Base-by-base conservation (phyloP, 495 filamentous ascomycete species). In the Hypoxylon fragiforme region DNA sequence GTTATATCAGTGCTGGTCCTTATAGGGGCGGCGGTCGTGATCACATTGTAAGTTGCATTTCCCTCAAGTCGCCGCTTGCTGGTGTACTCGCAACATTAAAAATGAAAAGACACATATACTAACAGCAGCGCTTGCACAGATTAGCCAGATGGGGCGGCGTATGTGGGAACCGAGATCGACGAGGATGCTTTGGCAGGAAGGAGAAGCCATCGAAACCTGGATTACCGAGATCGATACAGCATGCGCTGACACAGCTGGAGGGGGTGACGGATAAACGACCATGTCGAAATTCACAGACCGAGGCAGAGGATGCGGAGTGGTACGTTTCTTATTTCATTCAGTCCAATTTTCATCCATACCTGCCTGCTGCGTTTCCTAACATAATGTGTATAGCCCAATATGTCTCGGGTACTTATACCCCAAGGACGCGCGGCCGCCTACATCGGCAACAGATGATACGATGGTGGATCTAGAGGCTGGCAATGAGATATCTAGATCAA, bases 381-480 rank as follows among this genome's bases (percentile, higher is more conserved):
- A 18, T n/a, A 3, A 18, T 1, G 11, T n/a, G n/a, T n/a, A 15
- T 14, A 63, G 60, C 24, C 50, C 54, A 2, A 63, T 63, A 16
- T 63, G 60, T 30, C 60, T 63, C 6, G 28, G 18, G 1, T 9
- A 31, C n/a, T 45, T 63, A 13, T 63, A 54, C 28, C n/a, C 32
- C 7, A 41, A 1, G 13, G 49, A 54, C 6, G 32, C 9, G 13
- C 58, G 12, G 3, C 7, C 54, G 30, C 35, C 37, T 1, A 42
- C 54, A 37, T 20, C 54, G 13, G 28, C 31, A 24, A 22, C 30
- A 18, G 24, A 13, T 2, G 4, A 43, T 19, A 18, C 58, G 5
- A 26, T 7, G 7, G 34, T 7, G 1, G 60, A 59, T 18, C 21
- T 63, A 9, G 60, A 63, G 9, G 34, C 54, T 3, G 54, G 49